Evolutionary conservation across 2,329 filamentous ascomycete species (phyloP), one percentile per base, ranked within the genome.

Genomic region (Camptophora hylomeconis): DNA sequence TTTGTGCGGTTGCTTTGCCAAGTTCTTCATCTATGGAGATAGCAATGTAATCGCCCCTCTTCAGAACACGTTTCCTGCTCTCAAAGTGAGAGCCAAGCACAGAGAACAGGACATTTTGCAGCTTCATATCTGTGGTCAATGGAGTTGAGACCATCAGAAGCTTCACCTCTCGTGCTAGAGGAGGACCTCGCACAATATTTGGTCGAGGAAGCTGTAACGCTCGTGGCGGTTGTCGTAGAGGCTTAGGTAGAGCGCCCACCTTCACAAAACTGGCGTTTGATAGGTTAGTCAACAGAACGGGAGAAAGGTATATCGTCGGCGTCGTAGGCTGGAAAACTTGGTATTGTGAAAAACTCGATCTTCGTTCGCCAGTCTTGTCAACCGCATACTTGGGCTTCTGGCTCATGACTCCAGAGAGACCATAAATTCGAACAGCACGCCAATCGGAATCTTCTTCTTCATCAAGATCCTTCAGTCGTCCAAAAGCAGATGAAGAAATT

Each of bases 71-170:
- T 32, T 79, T 71, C 45, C 80, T 82, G 31, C 72, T 72, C 40
- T 92, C 80, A 51, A 98, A 94, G 49, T 94, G 78, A 20, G 74
- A 73, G 51, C 94, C 94, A 22, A 98, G 56, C 0, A 82, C 84
- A 11, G 81, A 76, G 42, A 95, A 76, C 4, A 95, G 68, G 4
- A 81, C 81, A 5, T 82, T 80, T 48, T 95, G 86, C 7, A 93
- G 69, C 2, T 79, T 69, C 24, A 82, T 69, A 46, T 95, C 87
- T 3, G 80, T 86, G 1, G 86, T 87, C 5, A 89, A 63, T 0
- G 89, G 89, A 0, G 86, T 93, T 7, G 84, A 77, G 22, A 98
- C 73, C 44, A 93, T 89, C 25, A 87, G 69, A 21, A 98, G 63
- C 0, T 80, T 92, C 30, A 95, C 81, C 47, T 94, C 86, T 41